A percentile compares a stretch with the other conserved stretches of the same genome.
Conservation (phyloP, 495 filamentous ascomycete genomes). For the Monascus purpureus region DNA sequence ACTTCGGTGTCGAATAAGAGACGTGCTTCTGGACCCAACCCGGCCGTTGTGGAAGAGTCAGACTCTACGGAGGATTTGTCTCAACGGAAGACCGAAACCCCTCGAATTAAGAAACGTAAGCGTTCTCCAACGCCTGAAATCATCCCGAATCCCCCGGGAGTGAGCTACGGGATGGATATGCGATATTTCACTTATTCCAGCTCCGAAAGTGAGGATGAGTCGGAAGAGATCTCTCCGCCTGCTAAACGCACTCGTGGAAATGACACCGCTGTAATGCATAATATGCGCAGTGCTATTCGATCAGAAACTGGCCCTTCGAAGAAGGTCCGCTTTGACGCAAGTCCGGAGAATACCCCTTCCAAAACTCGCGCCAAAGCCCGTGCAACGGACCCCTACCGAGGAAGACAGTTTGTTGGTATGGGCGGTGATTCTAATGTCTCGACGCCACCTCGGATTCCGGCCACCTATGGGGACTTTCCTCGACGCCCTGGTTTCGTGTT, state of each 20-base stretch:
- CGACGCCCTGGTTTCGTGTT: slow-evolving; percentile 11
- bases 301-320: slow-evolving; percentile 12
- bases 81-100: no score
- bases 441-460: background rate
- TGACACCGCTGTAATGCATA: slow-evolving; percentile 2
- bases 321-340: slow-evolving; percentile 17
- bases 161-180: slow-evolving; percentile 29
- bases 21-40: no score
- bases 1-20: no score
- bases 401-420: slow-evolving; percentile 11
- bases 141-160: slow-evolving; percentile 30
- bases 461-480: background rate
- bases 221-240: slow-evolving; percentile 1
- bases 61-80: no score
- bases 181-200: slow-evolving; percentile 25
- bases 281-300: slow-evolving; percentile 7
- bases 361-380: slow-evolving; percentile 9
- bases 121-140: slow-evolving; percentile 25
- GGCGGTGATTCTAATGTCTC: slow-evolving; percentile 3
- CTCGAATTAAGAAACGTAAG: slow-evolving; percentile 23
- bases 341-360: slow-evolving; percentile 16
- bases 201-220: slow-evolving; percentile 21
- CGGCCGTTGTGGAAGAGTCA: no score
- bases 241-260: background rate
- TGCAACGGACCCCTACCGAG: slow-evolving; percentile 13